A percentile compares a stretch with the other conserved stretches of the same genome.
Conservation (phyloP, 139 green algal species). For the Micractinium sp. region DNA sequence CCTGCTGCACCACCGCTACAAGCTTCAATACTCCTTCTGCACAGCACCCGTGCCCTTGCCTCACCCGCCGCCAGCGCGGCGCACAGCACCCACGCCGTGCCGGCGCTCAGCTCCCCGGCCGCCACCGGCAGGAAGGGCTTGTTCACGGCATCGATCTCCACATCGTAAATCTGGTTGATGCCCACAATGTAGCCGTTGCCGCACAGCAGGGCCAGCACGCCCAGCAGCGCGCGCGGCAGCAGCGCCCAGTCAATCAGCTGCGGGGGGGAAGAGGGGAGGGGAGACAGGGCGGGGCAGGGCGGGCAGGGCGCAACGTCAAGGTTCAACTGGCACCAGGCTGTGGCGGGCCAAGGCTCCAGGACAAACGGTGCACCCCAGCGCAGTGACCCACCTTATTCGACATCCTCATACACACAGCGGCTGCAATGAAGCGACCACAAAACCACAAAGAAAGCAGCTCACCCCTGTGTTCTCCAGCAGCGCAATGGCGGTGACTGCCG, state of each 20-base stretch:
- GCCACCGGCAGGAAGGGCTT: conserved; percentile 99
- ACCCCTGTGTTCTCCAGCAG: conserved; percentile 74
- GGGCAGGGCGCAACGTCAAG: not conserved
- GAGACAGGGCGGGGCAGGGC: not conserved
- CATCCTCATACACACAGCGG: no score
- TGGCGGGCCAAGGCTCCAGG: no score
- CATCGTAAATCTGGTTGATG: conserved; percentile 99
- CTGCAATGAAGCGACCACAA: not conserved
- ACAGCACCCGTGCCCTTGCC: no score
- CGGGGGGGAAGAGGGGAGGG: not conserved
- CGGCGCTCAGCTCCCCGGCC: conserved; percentile 76
- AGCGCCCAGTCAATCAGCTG: conserved; percentile 89
- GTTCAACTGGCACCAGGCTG: no score
- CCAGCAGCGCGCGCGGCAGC: conserved; percentile 84
- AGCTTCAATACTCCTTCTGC: no score
- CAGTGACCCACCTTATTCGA: no score
- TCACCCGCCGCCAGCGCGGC: conserved; percentile 65
- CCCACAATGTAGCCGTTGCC: conserved; percentile 99
- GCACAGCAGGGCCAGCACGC: conserved; percentile 90
- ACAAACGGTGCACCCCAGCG: no score
- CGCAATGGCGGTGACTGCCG: conserved; percentile 74
- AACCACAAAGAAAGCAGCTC: not conserved
- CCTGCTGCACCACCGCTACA: no score
- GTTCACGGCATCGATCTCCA: conserved; percentile 96
- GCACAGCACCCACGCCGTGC: conserved; percentile 78